Percentiles rank a stretch among this genome's conserved stretches.
Conservation (phyloP, 176 grass and related monocot genomes). For the Triticum monococcum region DNA sequence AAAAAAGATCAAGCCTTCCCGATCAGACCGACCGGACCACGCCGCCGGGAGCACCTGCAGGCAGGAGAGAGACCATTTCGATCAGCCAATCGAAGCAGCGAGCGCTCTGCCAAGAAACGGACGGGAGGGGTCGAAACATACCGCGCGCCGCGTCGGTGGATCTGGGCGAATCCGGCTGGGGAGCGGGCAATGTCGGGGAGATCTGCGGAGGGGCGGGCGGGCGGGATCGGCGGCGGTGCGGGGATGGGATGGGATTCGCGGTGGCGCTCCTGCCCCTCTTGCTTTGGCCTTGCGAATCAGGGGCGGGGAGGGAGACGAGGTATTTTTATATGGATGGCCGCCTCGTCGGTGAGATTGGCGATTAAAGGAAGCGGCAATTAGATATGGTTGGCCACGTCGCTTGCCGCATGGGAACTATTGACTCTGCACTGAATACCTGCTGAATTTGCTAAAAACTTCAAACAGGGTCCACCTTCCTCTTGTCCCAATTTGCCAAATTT, state of each 20-base stretch:
- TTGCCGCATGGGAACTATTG: conserved; percentile 21
- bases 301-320: conserved; percentile 24
- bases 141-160: conserved; percentile 29
- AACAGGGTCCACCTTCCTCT: background rate
- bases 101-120: background rate
- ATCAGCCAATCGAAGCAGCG: conserved; percentile 26
- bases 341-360: conserved; percentile 41
- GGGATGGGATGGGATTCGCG: conserved; percentile 5
- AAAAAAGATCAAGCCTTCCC: conserved; percentile 23
- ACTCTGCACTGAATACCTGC: conserved; percentile 4
- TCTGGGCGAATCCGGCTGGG: conserved; percentile 41
- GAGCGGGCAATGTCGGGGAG: conserved; percentile 29
- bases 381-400: conserved; percentile 9
- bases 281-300: conserved; percentile 38
- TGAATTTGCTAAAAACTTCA: background rate
- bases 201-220: conserved; percentile 30
- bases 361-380: background rate
- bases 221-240: conserved; percentile 24
- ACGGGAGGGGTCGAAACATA: conserved; percentile 4
- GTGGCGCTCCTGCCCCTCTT: conserved; percentile 26
- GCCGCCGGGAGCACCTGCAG: conserved; percentile 36
- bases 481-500: background rate
- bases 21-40: conserved; percentile 8
- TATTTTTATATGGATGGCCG: conserved; percentile 40
- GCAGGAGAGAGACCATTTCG: conserved; percentile 17